Evolutionary conservation across 768 basidiomycete genomes (phyloP), one percentile per base, ranked within the genome.

Genomic region (Trametes cingulata): DNA sequence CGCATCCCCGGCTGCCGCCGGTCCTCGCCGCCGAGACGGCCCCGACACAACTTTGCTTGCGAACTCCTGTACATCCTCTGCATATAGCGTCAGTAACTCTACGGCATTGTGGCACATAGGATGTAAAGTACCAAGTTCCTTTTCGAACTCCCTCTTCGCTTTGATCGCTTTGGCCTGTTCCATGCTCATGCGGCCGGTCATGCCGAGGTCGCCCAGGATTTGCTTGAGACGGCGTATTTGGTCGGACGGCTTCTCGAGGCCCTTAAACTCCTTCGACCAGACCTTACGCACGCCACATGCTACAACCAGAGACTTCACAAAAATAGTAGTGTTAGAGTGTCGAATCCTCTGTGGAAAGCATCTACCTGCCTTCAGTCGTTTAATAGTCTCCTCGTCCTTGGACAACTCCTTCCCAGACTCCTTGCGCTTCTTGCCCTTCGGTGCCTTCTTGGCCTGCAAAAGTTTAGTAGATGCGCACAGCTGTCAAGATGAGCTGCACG

Each of bases 91-190:
- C 12, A 39, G 29, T 4, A 36, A 19, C 22, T 46, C 25, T 42
- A 14, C 47, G 57, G 29, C 22, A 43, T 24, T 0, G 14, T 2
- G 15, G n/a, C 7, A 13, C 19, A 27, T 17, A 25, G 25, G 2
- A 3, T 14, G 2, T 6, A 9, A 78, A 84, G 33, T 64, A 95
- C 93, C 82, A 19, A 94, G 78, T 68, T 95, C 92, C 60, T 91
- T 78, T 22, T 83, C 87, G 6, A 93, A 70, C 69, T 95, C 95
- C 45, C 92, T 78, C 68, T 83, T 83, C 71, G 78, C 83, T 61
- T 81, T 88, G 65, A 95, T 88, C 3, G 77, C 75, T 65, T 84
- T 90, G 4, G 93, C 94, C 73, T 95, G 88, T 53, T 91, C 92
- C 67, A 92, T 66, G 61, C 85, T 93, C 68, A 86, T 76, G 22